Evolutionary conservation across 495 filamentous ascomycete species (phyloP), one percentile per base, ranked within the genome.

Genomic region (Pseudoneurospora amorphoporcata): DNA sequence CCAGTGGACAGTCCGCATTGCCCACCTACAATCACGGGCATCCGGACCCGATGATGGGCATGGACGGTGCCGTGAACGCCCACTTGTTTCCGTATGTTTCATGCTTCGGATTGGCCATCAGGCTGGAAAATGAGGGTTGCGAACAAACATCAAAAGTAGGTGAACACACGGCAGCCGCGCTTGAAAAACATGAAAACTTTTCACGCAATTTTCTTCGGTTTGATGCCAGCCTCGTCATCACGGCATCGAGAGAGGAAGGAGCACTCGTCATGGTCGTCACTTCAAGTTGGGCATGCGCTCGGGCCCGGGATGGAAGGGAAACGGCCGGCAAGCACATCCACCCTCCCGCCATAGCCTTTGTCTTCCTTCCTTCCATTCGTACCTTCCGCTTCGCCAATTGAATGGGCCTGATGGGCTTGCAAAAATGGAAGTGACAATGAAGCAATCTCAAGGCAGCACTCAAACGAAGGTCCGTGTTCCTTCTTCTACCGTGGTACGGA

Each of bases 311-410:
- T 29, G 53, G 53, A 65, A 65, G 65, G 41, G 65, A 74, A 70
- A 72, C 70, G 70, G 43, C 68, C 70, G 75, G 72, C 23, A 68
- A 65, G 69, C 65, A 45, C 41, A 23, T 58, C 37, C 69, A 37
- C 23, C 61, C 58, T 58, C 10, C 47, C 39, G 10, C 42, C 42
- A 45, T 8, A 47, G 43, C 42, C 42, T 45, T 45, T n/a, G n/a
- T 10, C 43, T 47, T 23, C 43, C 43, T 45, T 45, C 42, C 42
- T 47, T 47, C 43, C 53, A 35, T 65, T 9, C 53, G 53, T 14
- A 29, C 53, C 29, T 35, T 65, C 53, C 53, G 53, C 53, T 35
- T 65, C 14, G 35, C 47, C 14, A 58, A 53, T 19, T 53, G 19
- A 58, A 58, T 47, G 17, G 35, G 5, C 35, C 35, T 37, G 8